Base-by-base conservation (phyloP, 495 filamentous ascomycete species). In the Darksidea phi region DNA sequence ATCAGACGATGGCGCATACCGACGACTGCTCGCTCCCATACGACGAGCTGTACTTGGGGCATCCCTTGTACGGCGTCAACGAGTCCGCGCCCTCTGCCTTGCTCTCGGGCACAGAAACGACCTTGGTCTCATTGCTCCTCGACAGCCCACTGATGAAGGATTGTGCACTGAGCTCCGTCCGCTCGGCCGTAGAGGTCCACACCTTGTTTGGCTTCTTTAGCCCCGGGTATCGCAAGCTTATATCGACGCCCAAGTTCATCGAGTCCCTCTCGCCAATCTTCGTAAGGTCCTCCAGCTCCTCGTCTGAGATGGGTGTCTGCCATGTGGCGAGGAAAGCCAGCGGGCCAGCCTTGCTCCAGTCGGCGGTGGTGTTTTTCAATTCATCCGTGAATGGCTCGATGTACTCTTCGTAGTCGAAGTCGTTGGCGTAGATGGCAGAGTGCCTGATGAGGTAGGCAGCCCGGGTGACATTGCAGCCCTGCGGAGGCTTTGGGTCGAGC, bases 361-460 rank as follows among this genome's bases (percentile, higher is more conserved):
- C 58, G 6, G 63, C 68, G 23, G 38, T 67, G 1, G 72, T 71
- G 59, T 79, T 79, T 57, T 67, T 56, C 61, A 77, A 60, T 66
- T 79, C 79, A 23, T 72, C 67, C 28, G 74, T 64, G 59, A 80
- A 79, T 0, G 78, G 78, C 37, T 75, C 72, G 20, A 79, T 76
- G 57, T 78, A 79, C 28, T 71, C 72, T 51, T 77, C 76, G 52
- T 76, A 76, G 55, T 80, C 78, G 36, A 73, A 78, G 61, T 78
- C 77, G 45, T 79, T 80, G 57, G 75, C 74, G 59, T 76, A 78
- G 59, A 80, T 80, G 23, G 78, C 78, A 0, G 78, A 75, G 61
- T 79, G 78, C 7, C 78, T 75, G 13, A 72, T 66, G 12, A 80
- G 71, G 59, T 79, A 80, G 5, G 75, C 72, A 1, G 75, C 78